Base-by-base conservation (phyloP, 805 yeast species). In the Saccharomyces mikatae region DNA sequence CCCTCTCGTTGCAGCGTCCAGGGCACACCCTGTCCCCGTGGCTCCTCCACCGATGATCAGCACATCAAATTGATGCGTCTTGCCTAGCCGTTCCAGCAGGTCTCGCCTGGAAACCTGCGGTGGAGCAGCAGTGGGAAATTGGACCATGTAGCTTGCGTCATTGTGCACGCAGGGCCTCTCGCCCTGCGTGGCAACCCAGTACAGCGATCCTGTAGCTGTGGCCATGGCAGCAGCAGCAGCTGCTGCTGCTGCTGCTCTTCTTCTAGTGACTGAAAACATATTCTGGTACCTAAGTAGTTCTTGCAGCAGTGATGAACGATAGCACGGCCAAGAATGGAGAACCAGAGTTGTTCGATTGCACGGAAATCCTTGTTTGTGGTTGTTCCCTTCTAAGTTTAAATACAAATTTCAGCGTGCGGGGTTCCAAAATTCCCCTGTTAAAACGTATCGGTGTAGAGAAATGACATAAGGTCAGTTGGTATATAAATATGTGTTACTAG, bases 31-130 rank as follows among this genome's bases (percentile, higher is more conserved):
- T 4, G 96, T 76, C 58, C 98, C 98, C 14, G 94, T 85, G 44
- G 97, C 97, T 68, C 98, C 98, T 61, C 97, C 97, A 57, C 98
- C 98, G 61, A 92, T 83, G 61, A 91, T 78, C 59, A 91, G 73
- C n/a, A 91, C 79, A 68, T 92, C 97, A 84, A 66, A 84, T 79
- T 52, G 80, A 71, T 49, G 75, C 65, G 55, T 78, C 62, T 67
- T 77, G 74, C 60, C 55, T 55, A 84, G 68, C 56, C 76, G 77
- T 4, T 75, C 64, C 51, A 86, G 58, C 56, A 84, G 68, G 49
- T 79, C 80, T 3, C 72, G 70, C 67, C 92, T 75, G 27, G 88
- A 87, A 9, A 61, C 58, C 21, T 49, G 50, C 17, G 60, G 59
- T 10, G 46, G 53, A 10, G 61, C 63, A n/a, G 58, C 60, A 22